Base-by-base conservation (phyloP, 352 stramenopile species). In the Halophytophthora polymorphica region DNA sequence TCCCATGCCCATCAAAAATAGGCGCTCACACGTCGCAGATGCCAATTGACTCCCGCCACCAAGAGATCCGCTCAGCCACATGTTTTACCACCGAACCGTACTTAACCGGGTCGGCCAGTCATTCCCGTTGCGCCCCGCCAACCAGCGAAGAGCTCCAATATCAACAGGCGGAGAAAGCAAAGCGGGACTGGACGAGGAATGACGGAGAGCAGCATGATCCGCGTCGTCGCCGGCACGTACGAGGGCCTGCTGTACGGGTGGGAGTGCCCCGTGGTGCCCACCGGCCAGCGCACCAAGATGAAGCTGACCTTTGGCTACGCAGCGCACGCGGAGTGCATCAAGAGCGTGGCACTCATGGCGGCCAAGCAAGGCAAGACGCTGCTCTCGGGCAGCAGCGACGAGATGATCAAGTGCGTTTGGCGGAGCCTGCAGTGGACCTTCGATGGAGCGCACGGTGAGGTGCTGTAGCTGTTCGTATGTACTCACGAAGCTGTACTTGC, bases 301-400 rank as follows among this genome's bases (percentile, higher is more conserved):
- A 93, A 90, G 66, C 77, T 94, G 40, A 90, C 71, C 13, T 95
- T 93, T 45, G 82, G 80, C 29, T 95, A 92, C 57, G 69, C 79
- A 31, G 85, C 83, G 39, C 85, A 95, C 65, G 55, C 74, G 15
- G 85, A 93, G 50, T 93, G 83, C 58, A 90, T 93, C 71, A 93
- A 93, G 58, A 90, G 79, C 55, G 79, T 93, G 39, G 66, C 83
- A 53, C 69, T 92, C 18, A 90, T 90, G 75, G 77, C 57, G 18
- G 79, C 82, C 39, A 86, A 88, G 53, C 71, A 90, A 46, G 77
- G 82, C 62, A 90, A 89, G 63, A 89, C 77, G 43, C 68, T 95
- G 49, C 64, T 95, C 40, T 93, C 79, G 10, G 85, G 85, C 50
- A 61, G 69, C 58, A 90, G 75, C 50, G 85, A 95, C 68, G 85